Percentiles rank a stretch among this genome's conserved stretches.
These are phyloP conservation scores for Sporothrix luriei DNA, from an alignment of 2,329 filamentous ascomycete species.

Conservation along the genomic window DNA sequence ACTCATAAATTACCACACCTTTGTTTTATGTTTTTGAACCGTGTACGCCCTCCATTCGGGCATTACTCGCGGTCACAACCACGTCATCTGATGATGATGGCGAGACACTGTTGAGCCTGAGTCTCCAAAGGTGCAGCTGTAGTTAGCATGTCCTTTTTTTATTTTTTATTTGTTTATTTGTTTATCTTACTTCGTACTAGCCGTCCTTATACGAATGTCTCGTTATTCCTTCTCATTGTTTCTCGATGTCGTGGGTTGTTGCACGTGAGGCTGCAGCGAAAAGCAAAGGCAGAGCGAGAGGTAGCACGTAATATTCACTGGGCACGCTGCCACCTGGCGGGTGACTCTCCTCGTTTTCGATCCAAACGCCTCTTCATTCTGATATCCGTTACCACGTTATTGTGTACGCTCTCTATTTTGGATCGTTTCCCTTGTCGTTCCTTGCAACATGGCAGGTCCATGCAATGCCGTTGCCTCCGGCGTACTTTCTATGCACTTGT, in stretches of 20 bases:
- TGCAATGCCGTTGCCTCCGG: background rate
- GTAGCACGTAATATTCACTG: background rate
- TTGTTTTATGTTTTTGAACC: background rate
- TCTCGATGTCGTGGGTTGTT: conserved; percentile 2
- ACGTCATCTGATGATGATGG: conserved; percentile 25
- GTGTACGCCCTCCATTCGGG: conserved; percentile 9
- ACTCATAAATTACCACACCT: background rate
- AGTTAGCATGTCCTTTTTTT: too few relatives aligned
- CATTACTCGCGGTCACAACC: conserved; percentile 15
- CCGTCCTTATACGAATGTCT: background rate
- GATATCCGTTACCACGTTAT: background rate
- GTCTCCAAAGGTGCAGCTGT: background rate
- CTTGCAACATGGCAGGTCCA: background rate
- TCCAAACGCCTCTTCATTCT: background rate
- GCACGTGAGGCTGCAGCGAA: conserved; percentile 11
- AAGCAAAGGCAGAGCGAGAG: background rate
- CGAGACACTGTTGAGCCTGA: background rate
- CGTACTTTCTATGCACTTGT: too few relatives aligned
- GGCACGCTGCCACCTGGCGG: background rate
- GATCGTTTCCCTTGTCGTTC: background rate
- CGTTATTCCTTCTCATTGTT: background rate
- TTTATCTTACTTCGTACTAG: background rate
- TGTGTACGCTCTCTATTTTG: conserved; percentile 1
- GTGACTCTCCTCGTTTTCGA: conserved; percentile 1
- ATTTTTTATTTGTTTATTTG: background rate